A percentile compares a stretch with the other conserved stretches of the same genome.
Evolutionary conservation across 306 rosid genomes (phyloP).

Genomic region (Pyrus bretschneideri): DNA sequence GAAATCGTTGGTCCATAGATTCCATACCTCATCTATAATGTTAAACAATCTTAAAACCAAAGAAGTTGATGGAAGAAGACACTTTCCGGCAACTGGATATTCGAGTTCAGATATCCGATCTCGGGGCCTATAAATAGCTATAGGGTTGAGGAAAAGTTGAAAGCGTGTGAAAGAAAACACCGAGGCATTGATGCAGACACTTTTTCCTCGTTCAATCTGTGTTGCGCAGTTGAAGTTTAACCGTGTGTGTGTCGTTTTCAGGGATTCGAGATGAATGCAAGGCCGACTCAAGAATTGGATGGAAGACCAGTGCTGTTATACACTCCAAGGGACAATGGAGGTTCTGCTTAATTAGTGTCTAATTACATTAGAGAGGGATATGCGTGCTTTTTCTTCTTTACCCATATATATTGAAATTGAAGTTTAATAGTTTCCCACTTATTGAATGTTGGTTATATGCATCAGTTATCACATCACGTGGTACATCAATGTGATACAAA

Average conservation of each 20-base stretch:
- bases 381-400: not conserved
- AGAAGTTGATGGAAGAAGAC: too few relatives aligned
- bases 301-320: slow-evolving; percentile 45
- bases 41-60: not conserved
- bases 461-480: too few relatives aligned
- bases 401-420: too few relatives aligned
- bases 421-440: too few relatives aligned
- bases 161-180: not conserved
- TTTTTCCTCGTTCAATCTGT: not conserved
- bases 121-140: not conserved
- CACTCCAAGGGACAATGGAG: slow-evolving; percentile 10
- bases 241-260: slow-evolving; percentile 2
- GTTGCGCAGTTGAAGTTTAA: not conserved
- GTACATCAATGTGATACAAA: too few relatives aligned
- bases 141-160: not conserved
- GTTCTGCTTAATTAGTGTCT: slow-evolving; percentile 1
- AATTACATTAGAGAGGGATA: not conserved
- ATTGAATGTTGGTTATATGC: too few relatives aligned
- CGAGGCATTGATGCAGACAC: not conserved
- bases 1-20: too few relatives aligned
- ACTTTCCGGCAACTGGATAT: too few relatives aligned
- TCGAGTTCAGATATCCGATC: too few relatives aligned
- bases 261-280: slow-evolving; percentile 56
- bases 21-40: not conserved
- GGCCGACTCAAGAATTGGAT: slow-evolving; percentile 45